Evolutionary conservation across 208 protist species (phyloP).

Genomic region (Lotmaria passim): DNA sequence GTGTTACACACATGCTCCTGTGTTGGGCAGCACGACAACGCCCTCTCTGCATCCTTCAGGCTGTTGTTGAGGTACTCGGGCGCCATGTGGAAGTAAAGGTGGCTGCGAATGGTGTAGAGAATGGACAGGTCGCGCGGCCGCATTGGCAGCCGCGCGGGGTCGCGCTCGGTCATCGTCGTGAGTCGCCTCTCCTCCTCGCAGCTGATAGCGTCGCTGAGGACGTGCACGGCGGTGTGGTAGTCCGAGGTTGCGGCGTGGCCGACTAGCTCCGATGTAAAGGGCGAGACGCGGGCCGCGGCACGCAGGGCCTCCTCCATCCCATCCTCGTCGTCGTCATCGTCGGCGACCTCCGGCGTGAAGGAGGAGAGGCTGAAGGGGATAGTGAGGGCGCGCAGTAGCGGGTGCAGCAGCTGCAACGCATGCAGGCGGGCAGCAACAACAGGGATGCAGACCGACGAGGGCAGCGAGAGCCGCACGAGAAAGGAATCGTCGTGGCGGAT

Average conservation of each 20-base stretch:
- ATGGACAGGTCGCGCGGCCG: constrained; percentile 33
- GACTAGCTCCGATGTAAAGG: constrained; percentile 6
- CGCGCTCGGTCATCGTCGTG: too few relatives aligned
- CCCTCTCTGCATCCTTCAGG: constrained; percentile 27
- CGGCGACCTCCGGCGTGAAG: constrained; percentile 1
- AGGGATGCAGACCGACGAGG: constrained; percentile 29
- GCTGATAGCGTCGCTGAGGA: constrained; percentile 24
- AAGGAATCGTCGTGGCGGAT: constrained; percentile 20
- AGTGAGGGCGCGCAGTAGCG: constrained; percentile 29
- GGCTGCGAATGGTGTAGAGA: constrained; percentile 36
- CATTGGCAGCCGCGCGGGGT: background rate
- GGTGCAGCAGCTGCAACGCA: constrained; percentile 29
- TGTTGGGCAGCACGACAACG: constrained; percentile 23
- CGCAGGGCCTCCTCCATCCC: constrained; percentile 9
- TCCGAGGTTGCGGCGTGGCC: constrained; percentile 6
- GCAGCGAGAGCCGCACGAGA: constrained; percentile 26
- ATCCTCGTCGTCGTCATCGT: constrained; percentile 20
- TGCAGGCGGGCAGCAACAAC: constrained; percentile 31
- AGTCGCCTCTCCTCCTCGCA: background rate
- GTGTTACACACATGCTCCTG: constrained; percentile 26
- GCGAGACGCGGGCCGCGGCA: constrained; percentile 5
- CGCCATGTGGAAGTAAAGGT: constrained; percentile 33
- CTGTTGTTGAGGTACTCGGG: constrained; percentile 26
- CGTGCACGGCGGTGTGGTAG: constrained; percentile 15
- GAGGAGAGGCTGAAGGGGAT: background rate